Conservation (phyloP, 192 early-diverging fungal genomes). For the Gonapodya prolifera region DNA sequence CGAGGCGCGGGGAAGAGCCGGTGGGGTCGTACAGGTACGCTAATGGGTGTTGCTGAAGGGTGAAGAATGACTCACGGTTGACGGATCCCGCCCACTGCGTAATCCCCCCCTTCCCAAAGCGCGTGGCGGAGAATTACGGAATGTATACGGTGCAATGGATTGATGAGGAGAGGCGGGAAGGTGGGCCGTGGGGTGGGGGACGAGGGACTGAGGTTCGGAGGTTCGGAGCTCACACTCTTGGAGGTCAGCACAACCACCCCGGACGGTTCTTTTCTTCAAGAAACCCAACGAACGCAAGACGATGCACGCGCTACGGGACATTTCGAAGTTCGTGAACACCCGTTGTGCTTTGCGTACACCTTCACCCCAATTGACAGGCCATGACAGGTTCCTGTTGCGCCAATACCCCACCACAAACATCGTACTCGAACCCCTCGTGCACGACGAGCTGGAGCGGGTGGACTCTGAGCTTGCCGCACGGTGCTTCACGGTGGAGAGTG, state of each 20-base stretch:
- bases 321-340: too few species aligned
- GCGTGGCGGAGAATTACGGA: neutral
- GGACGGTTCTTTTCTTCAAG: slow-evolving; percentile 64
- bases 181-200: too few species aligned
- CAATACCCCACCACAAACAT: neutral
- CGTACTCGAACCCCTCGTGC: neutral
- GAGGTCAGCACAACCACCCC: slow-evolving; percentile 21
- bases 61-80: neutral
- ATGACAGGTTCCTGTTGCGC: neutral
- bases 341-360: too few species aligned
- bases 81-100: neutral
- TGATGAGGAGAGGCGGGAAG: too few species aligned
- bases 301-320: slow-evolving; percentile 46
- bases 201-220: too few species aligned
- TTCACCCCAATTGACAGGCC: too few species aligned
- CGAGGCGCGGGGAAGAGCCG: neutral
- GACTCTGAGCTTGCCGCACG: neutral
- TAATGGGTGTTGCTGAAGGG: too few species aligned
- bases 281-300: slow-evolving; percentile 62
- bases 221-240: too few species aligned
- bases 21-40: neutral
- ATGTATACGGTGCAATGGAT: neutral
- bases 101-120: neutral
- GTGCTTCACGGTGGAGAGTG: neutral
- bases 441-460: neutral